Evolutionary conservation across 345 rosid genomes (phyloP).

Genomic region (Rhizophora mangle): DNA sequence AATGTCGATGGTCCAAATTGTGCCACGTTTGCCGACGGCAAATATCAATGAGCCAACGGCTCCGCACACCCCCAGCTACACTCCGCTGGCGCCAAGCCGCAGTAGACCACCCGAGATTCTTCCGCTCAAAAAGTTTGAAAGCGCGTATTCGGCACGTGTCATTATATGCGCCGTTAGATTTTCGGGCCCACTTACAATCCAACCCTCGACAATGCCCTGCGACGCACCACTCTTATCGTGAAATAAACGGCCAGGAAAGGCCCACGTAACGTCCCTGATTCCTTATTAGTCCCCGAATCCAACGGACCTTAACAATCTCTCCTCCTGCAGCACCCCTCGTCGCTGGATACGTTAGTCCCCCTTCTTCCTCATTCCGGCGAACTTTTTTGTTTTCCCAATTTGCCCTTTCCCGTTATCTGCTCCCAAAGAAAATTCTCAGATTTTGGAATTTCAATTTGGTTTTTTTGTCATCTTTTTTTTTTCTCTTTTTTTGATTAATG

Average conservation of each 20-base stretch:
- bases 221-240: slow-evolving; percentile 12
- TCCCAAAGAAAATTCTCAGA: not conserved
- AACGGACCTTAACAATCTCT: slow-evolving; percentile 16
- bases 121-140: not conserved
- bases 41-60: not conserved
- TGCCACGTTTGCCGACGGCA: not conserved
- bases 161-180: not conserved
- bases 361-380: slow-evolving; percentile 5
- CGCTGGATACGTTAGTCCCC: too few relatives aligned
- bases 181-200: not conserved
- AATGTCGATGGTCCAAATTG: too few relatives aligned
- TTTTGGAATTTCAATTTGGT: too few relatives aligned
- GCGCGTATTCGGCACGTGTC: not conserved
- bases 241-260: slow-evolving; percentile 5
- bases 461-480: too few relatives aligned
- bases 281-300: slow-evolving; percentile 17
- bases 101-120: not conserved
- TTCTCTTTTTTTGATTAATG: slow-evolving; percentile 17
- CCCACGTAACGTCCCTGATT: slow-evolving; percentile 2
- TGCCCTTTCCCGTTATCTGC: not conserved
- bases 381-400: not conserved
- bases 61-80: not conserved
- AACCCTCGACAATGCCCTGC: not conserved
- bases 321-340: too few relatives aligned
- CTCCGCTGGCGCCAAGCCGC: slow-evolving; percentile 6